phyloP scores from a whole-genome alignment of 2,329 filamentous ascomycete species.

The Botrytis elliptica region DNA sequence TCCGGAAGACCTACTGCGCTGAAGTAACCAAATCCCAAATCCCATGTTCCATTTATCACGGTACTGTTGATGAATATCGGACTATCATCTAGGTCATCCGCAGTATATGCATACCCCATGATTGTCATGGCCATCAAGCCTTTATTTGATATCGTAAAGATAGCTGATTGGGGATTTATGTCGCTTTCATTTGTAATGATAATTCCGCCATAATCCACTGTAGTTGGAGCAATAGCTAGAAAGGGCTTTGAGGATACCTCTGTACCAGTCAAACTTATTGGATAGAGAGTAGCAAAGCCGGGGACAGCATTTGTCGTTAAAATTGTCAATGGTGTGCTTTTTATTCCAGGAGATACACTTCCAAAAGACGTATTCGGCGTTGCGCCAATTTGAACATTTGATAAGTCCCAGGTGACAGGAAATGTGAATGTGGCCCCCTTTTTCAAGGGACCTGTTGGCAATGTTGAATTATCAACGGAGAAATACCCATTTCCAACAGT shows the following conservation, averaged over 20 bases:
- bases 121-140: slow-evolving; percentile 39
- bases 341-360: slow-evolving; percentile 37
- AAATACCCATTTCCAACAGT: slow-evolving; percentile 38
- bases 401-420: slow-evolving; percentile 40
- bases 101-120: slow-evolving; percentile 37
- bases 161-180: slow-evolving; percentile 29
- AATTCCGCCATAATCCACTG: slow-evolving; percentile 27
- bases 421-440: slow-evolving; percentile 40
- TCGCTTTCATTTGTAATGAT: slow-evolving; percentile 19
- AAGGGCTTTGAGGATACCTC: slow-evolving; percentile 39
- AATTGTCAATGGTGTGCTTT: slow-evolving; percentile 40
- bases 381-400: slow-evolving; percentile 24
- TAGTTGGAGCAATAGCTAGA: slow-evolving; percentile 37
- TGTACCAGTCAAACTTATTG: slow-evolving; percentile 41
- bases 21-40: slow-evolving; percentile 29
- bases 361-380: slow-evolving; percentile 25
- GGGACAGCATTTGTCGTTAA: slow-evolving; percentile 40
- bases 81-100: slow-evolving; percentile 32
- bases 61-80: slow-evolving; percentile 31
- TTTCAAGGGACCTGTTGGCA: slow-evolving; percentile 38
- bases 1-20: slow-evolving; percentile 31
- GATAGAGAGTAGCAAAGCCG: slow-evolving; percentile 40
- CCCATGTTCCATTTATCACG: slow-evolving; percentile 31
- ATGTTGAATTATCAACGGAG: slow-evolving; percentile 35
- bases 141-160: slow-evolving; percentile 40